Base-by-base conservation (phyloP, 805 yeast species). In the Saccharomycopsis amapae region DNA sequence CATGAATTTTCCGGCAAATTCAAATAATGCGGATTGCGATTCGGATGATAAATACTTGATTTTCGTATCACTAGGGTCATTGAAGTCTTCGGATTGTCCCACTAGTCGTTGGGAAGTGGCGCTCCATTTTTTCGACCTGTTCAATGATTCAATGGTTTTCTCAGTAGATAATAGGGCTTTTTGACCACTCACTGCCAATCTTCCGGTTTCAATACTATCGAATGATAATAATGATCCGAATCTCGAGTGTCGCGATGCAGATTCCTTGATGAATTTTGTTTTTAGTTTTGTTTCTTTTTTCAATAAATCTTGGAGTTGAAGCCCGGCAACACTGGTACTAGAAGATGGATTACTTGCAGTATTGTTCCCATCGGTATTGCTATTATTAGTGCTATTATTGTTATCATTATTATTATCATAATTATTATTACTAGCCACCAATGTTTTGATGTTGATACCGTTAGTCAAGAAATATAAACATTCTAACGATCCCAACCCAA, bases 221-320 rank as follows among this genome's bases (percentile, higher is more conserved):
- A 90, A 69, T 1, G 95, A 80, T 9, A 88, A 62, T 51, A 89
- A 66, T 0, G 97, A 80, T 1, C 98, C 98, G 66, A 90, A 90
- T 43, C 95, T 72, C 2, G 93, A 89, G 59, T 90, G 98, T 39
- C 98, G 72, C 1, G 86, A 71, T 1, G 85, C 73, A 1, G 79
- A 67, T 43, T 69, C 63, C 60, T 72, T 73, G 24, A 68, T 66
- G 40, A 78, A 70, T 28, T 61, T 58, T 34, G 64, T 67, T 48
- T 75, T 76, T 49, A 81, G 59, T 26, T 70, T 69, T 18, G 72
- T 68, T 57, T 90, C 97, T 44, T 72, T 72, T 2, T 67, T 65
- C n/a, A 87, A 65, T 5, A 85, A 59, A 18, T 71, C 74, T 36
- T 69, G 61, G 18, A 81, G 60, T 45, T 68, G 69, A 48, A 66